These are phyloP conservation scores for Irpex lacteus DNA, from an alignment of 1,284 basidiomycete genomes.

Conservation along the genomic window DNA sequence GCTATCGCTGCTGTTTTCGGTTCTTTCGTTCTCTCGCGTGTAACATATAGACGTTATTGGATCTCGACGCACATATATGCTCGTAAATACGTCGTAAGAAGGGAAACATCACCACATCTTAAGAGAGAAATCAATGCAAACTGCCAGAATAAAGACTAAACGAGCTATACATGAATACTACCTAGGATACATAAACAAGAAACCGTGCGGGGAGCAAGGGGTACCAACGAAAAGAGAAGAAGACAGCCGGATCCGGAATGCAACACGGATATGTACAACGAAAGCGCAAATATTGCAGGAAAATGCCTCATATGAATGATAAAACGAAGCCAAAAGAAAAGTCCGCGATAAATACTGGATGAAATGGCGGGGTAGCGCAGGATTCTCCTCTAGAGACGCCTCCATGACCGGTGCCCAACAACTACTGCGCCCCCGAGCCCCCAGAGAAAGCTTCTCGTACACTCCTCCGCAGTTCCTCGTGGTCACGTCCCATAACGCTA, in stretches of 20 bases:
- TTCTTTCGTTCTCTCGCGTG: no score
- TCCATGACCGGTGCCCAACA: background rate
- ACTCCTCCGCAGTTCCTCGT: conserved; percentile 76
- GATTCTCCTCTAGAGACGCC: background rate
- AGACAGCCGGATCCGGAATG: background rate
- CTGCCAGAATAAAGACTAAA: background rate
- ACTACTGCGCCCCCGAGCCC: conserved; percentile 27
- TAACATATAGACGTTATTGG: no score
- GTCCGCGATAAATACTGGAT: background rate
- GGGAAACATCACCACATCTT: background rate
- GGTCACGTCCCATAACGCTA: conserved; percentile 56
- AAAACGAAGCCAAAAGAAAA: background rate
- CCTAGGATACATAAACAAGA: conserved; percentile 1
- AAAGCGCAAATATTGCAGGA: background rate
- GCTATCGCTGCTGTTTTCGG: no score
- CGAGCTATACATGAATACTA: conserved; percentile 1
- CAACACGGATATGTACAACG: background rate
- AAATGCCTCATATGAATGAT: background rate
- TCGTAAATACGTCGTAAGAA: background rate
- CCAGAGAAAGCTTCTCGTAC: conserved; percentile 71
- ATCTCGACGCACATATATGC: background rate
- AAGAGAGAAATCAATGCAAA: background rate
- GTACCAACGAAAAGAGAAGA: background rate
- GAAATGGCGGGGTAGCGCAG: background rate
- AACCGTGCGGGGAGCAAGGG: background rate